Conservation (phyloP, 2,329 filamentous ascomycete genomes). For the Fonsecaea monophora region DNA sequence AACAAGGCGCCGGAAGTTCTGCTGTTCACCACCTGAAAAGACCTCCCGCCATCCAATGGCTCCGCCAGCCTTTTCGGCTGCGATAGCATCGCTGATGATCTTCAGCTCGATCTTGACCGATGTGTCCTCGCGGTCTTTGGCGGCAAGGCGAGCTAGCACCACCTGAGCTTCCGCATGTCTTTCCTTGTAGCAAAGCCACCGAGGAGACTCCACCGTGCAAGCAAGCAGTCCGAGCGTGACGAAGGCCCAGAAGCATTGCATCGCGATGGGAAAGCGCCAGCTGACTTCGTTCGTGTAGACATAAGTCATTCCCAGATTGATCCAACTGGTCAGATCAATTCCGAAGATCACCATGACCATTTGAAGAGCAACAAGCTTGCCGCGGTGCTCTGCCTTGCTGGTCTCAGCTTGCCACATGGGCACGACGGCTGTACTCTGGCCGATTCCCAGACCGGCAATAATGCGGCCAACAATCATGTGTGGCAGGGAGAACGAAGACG, state of each 20-base stretch:
- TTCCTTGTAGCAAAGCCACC: slow-evolving; percentile 45
- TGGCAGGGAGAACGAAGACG: slow-evolving; percentile 49
- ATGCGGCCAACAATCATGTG: slow-evolving; percentile 56
- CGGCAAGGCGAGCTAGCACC: slow-evolving; percentile 6
- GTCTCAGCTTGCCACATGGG: slow-evolving; percentile 55
- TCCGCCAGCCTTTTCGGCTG: slow-evolving; percentile 18
- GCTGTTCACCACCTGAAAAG: slow-evolving; percentile 45
- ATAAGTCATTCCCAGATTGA: slow-evolving; percentile 30
- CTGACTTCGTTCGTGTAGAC: slow-evolving; percentile 50
- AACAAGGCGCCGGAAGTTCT: slow-evolving; percentile 51
- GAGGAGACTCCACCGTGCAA: slow-evolving; percentile 50
- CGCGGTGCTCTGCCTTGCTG: slow-evolving; percentile 51
- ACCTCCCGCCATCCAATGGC: slow-evolving; percentile 10
- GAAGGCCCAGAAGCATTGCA: slow-evolving; percentile 60
- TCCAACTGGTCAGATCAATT: slow-evolving; percentile 29
- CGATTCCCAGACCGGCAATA: slow-evolving; percentile 52
- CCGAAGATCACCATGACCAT: slow-evolving; percentile 31
- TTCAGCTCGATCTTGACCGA: slow-evolving; percentile 17
- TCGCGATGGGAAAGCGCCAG: slow-evolving; percentile 64
- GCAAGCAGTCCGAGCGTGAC: slow-evolving; percentile 51
- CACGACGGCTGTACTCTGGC: slow-evolving; percentile 46
- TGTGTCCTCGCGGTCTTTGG: not conserved
- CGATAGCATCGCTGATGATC: slow-evolving; percentile 20
- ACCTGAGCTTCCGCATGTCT: slow-evolving; percentile 9
- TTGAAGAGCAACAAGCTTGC: slow-evolving; percentile 46